Percentiles rank a stretch among this genome's conserved stretches.
Conservation (phyloP, 495 filamentous ascomycete species). For the Apodospora peruviana region DNA sequence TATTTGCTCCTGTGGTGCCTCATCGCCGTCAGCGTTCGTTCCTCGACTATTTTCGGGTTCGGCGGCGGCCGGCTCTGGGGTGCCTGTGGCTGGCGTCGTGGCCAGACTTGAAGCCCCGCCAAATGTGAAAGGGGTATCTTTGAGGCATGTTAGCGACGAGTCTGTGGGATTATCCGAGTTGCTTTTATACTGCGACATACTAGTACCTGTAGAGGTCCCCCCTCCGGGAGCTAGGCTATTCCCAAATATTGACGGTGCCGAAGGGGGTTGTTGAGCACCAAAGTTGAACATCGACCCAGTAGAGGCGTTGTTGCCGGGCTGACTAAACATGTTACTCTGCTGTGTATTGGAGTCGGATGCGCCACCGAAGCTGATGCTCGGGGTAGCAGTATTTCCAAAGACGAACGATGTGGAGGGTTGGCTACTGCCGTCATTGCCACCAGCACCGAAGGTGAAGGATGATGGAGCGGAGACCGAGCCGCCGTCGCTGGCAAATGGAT, state of each 20-base stretch:
- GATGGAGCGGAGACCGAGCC: conserved; percentile 25
- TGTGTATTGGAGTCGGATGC: conserved; percentile 16
- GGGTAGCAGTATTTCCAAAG: conserved; percentile 19
- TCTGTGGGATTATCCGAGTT: neutral
- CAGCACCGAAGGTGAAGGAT: conserved; percentile 35
- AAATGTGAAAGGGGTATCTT: conserved; percentile 42
- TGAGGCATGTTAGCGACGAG: conserved; percentile 16
- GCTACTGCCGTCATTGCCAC: conserved; percentile 10
- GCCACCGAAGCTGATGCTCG: conserved; percentile 28
- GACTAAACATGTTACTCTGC: conserved; percentile 11
- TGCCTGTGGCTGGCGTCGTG: conserved; percentile 55
- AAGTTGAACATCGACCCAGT: conserved; percentile 21
- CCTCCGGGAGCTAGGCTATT: conserved; percentile 29
- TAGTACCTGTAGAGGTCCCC: conserved; percentile 38
- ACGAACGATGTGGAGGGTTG: conserved; percentile 20
- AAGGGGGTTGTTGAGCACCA: conserved; percentile 19
- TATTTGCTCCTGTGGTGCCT: conserved; percentile 51
- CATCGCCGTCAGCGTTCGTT: conserved; percentile 45
- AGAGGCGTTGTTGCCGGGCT: neutral
- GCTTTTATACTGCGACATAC: conserved; percentile 21
- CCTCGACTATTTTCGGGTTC: conserved; percentile 45
- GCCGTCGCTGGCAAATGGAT: conserved; percentile 31
- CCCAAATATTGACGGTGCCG: conserved; percentile 21
- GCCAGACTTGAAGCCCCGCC: conserved; percentile 48
- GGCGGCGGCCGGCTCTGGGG: conserved; percentile 53